Percentiles rank a stretch among this genome's conserved stretches.
phyloP scores from a whole-genome alignment of 768 basidiomycete genomes.

The Tricholoma furcatifolium region DNA sequence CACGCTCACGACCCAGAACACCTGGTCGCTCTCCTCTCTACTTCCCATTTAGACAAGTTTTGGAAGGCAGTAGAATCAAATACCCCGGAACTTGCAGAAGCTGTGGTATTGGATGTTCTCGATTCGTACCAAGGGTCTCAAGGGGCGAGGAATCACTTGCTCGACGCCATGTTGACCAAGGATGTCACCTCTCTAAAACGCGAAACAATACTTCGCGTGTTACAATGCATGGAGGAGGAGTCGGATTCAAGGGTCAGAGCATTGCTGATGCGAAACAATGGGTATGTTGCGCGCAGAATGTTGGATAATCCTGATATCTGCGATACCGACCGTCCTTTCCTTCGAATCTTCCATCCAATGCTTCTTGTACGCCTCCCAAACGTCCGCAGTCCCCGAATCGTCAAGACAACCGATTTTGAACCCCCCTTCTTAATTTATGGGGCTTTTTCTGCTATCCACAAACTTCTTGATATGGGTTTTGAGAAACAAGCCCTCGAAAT shows the following conservation, averaged over 20 bases:
- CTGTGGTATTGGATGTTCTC: constrained; percentile 24
- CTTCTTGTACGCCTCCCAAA: constrained; percentile 25
- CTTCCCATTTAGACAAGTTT: constrained; percentile 11
- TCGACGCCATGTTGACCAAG: constrained; percentile 12
- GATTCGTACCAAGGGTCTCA: constrained; percentile 13
- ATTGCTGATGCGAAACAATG: constrained; percentile 8
- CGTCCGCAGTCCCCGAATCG: constrained; percentile 23
- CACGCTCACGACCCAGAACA: constrained; percentile 6
- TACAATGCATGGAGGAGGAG: constrained; percentile 13
- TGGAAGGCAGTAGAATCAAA: constrained; percentile 2
- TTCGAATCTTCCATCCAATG: constrained; percentile 27
- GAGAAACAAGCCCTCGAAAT: constrained; percentile 40
- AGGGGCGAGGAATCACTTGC: constrained; percentile 1
- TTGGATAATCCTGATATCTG: constrained; percentile 11
- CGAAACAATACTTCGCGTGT: constrained; percentile 14
- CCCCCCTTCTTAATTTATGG: constrained; percentile 37
- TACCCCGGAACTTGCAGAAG: constrained; percentile 11
- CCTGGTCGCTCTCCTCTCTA: constrained; percentile 5
- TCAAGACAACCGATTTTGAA: constrained; percentile 30
- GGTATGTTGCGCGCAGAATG: constrained; percentile 17
- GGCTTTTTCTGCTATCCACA: constrained; percentile 43
- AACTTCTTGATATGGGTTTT: constrained; percentile 34
- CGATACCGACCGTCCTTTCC: constrained; percentile 19
- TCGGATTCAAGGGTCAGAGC: constrained; percentile 4
- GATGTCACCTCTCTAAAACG: constrained; percentile 11